Evolutionary conservation across 2,329 filamentous ascomycete species (phyloP).

Genomic region (Pseudogymnoascus sp.): DNA sequence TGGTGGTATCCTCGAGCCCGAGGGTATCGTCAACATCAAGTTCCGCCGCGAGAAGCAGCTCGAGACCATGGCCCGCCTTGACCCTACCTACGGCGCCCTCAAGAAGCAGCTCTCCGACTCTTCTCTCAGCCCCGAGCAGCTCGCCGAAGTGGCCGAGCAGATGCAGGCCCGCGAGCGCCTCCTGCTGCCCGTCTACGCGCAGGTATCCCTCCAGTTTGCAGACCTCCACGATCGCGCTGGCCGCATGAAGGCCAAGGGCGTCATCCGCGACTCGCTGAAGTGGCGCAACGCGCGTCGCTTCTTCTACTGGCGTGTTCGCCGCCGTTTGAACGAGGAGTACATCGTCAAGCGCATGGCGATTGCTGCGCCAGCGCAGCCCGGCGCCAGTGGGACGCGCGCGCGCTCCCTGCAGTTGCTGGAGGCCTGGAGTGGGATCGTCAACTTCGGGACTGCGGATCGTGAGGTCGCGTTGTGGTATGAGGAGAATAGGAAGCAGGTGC

Average conservation of each 20-base stretch:
- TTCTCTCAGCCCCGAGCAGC: slow-evolving; percentile 60
- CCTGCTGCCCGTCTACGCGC: slow-evolving; percentile 83
- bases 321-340: slow-evolving; percentile 93
- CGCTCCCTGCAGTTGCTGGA: slow-evolving; percentile 66
- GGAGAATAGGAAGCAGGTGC: slow-evolving; percentile 76
- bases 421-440: slow-evolving; percentile 71
- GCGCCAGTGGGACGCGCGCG: slow-evolving; percentile 45
- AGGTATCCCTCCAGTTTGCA: slow-evolving; percentile 94
- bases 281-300: slow-evolving; percentile 89
- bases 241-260: slow-evolving; percentile 96
- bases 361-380: slow-evolving; percentile 34
- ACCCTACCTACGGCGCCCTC: slow-evolving; percentile 72
- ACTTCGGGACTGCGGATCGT: slow-evolving; percentile 71
- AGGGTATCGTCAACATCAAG: slow-evolving; percentile 98
- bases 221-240: slow-evolving; percentile 95
- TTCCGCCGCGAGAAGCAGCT: slow-evolving; percentile 96
- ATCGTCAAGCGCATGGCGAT: slow-evolving; percentile 80
- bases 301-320: slow-evolving; percentile 99
- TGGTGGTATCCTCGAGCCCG: slow-evolving; percentile 93
- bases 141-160: slow-evolving; percentile 70
- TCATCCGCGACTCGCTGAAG: slow-evolving; percentile 72
- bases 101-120: slow-evolving; percentile 66
- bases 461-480: slow-evolving; percentile 93
- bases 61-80: slow-evolving; percentile 91
- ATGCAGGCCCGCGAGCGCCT: slow-evolving; percentile 80